Conservation (phyloP, 306 rosid genomes). For the Cucurbita pepo region DNA sequence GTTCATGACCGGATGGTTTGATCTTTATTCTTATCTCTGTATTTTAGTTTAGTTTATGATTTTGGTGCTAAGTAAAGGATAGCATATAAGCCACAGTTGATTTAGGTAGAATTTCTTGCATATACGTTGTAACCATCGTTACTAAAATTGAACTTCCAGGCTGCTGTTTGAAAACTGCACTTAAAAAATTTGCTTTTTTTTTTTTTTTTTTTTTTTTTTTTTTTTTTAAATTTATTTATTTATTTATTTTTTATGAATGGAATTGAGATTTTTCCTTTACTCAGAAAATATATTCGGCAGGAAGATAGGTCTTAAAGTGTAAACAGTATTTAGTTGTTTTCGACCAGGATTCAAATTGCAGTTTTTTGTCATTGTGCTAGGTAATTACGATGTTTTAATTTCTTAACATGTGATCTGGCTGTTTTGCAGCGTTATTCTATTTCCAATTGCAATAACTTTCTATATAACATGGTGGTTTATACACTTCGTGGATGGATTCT, state of each 20-base stretch:
- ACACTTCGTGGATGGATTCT: slow-evolving; percentile 85
- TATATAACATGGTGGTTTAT: slow-evolving; percentile 92
- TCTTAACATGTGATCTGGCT: slow-evolving; percentile 6
- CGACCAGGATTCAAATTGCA: neutral
- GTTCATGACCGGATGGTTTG: slow-evolving; percentile 85
- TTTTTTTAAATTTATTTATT: too few relatives aligned
- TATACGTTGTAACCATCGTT: neutral
- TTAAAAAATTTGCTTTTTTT: neutral
- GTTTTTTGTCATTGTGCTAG: neutral
- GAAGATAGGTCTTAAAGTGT: neutral
- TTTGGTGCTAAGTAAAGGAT: neutral
- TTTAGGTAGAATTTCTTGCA: neutral
- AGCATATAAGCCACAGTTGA: neutral
- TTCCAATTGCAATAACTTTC: slow-evolving; percentile 86
- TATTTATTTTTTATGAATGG: neutral
- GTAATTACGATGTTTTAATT: neutral
- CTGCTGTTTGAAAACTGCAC: slow-evolving; percentile 1
- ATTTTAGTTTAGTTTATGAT: neutral
- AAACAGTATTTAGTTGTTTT: neutral
- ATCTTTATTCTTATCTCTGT: slow-evolving; percentile 8
- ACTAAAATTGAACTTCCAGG: neutral
- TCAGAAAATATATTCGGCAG: neutral
- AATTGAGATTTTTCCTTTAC: neutral
- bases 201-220: too few relatives aligned
- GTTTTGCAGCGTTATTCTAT: slow-evolving; percentile 71